Evolutionary conservation across 805 yeast genomes (phyloP).

Genomic region (Candida tibetensis): DNA sequence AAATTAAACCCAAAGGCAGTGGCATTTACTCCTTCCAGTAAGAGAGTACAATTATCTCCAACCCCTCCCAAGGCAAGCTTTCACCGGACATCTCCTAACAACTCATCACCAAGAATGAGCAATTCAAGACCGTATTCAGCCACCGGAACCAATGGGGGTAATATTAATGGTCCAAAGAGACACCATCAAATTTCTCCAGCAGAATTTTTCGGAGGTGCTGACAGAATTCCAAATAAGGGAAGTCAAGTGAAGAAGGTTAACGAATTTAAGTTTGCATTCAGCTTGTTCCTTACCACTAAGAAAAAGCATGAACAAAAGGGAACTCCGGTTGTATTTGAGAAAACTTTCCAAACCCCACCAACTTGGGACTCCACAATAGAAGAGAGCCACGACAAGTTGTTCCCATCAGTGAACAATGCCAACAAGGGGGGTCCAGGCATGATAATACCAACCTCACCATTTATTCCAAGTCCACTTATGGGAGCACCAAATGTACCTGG

Average conservation of each 20-base stretch:
- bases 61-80: constrained; percentile 24
- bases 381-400: constrained; percentile 51
- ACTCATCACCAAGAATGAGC: constrained; percentile 34
- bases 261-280: constrained; percentile 46
- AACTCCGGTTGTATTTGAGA: constrained; percentile 44
- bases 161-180: constrained; percentile 12
- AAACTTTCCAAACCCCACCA: constrained; percentile 71
- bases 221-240: constrained; percentile 36
- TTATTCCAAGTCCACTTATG: constrained; percentile 32
- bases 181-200: constrained; percentile 39
- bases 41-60: constrained; percentile 25
- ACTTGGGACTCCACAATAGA: constrained; percentile 67
- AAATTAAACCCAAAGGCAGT: constrained; percentile 71
- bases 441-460: constrained; percentile 21
- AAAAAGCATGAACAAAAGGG: constrained; percentile 31
- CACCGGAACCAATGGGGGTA: constrained; percentile 12
- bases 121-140: constrained; percentile 31
- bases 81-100: constrained; percentile 22
- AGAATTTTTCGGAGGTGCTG: constrained; percentile 42
- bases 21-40: constrained; percentile 53
- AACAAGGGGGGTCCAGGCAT: constrained; percentile 12
- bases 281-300: constrained; percentile 49
- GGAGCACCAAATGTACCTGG: constrained; percentile 18
- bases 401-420: constrained; percentile 35
- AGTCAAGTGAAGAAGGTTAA: constrained; percentile 34